These are phyloP conservation scores for Flaveria floridana DNA, from an alignment of 140 eudicot genomes.

Conservation along the genomic window DNA sequence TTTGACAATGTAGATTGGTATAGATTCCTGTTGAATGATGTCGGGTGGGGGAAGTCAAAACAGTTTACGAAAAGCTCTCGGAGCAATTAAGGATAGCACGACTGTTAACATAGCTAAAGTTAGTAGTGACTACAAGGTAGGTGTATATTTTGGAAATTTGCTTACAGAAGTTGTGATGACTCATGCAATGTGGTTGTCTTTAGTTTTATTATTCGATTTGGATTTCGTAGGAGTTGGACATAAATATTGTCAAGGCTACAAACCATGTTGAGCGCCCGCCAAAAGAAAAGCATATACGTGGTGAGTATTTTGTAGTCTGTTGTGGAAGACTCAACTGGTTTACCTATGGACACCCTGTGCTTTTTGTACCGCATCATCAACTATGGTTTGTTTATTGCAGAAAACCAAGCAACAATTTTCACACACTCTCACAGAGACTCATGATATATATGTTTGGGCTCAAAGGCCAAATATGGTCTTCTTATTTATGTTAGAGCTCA, in stretches of 20 bases:
- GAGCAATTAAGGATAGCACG: slow-evolving; percentile 92
- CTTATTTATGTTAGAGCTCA: background rate
- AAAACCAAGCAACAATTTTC: background rate
- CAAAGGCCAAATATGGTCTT: background rate
- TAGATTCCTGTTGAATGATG: slow-evolving; percentile 40
- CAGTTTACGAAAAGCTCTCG: slow-evolving; percentile 80
- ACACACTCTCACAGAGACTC: background rate
- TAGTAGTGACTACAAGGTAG: slow-evolving; percentile 88
- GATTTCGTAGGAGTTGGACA: slow-evolving; percentile 69
- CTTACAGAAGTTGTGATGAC: background rate
- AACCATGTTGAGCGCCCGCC: slow-evolving; percentile 94
- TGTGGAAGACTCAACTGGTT: too few species aligned
- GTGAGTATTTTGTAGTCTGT: slow-evolving; percentile 33
- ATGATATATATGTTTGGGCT: background rate
- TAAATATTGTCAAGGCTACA: slow-evolving; percentile 67
- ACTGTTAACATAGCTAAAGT: slow-evolving; percentile 93
- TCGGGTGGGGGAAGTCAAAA: slow-evolving; percentile 75
- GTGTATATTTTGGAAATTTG: background rate
- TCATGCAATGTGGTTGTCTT: background rate
- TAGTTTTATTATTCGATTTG: slow-evolving; percentile 15
- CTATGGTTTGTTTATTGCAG: background rate
- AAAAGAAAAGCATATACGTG: slow-evolving; percentile 84
- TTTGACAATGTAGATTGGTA: background rate
- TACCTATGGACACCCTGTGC: background rate
- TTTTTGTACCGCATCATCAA: background rate